Evolutionary conservation across 495 filamentous ascomycete genomes (phyloP), one percentile per base, ranked within the genome.

Genomic region (Penicillium cinerascens): DNA sequence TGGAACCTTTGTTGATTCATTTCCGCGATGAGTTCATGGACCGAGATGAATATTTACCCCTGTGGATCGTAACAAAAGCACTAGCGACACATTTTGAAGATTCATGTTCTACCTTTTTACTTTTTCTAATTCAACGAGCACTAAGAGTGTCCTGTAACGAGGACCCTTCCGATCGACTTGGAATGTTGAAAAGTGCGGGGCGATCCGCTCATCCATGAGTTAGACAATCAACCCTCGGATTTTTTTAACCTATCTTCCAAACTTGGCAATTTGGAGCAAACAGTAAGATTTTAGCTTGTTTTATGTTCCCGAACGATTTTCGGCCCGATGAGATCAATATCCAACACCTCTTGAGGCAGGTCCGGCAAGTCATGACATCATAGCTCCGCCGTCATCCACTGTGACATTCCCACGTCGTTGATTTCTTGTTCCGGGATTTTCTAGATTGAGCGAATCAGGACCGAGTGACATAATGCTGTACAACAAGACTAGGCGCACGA

Each of bases 331-430:
- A 39, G 37, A 20, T 39, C 37, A 39, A 38, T 18, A 4, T 16
- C 18, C 29, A 33, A 13, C 1, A 13, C 22, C 6, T 6, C 22
- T 6, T 4, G 26, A 29, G 4, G 10, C 29, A 33, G 29, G 33
- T 21, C 44, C 0, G 6, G 29, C 10, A 17, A 37, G 44, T 47
- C 44, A 47, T 47, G 44, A 47, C 44, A 35, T 47, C 44, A 47
- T 18, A 2, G 18, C 44, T 37, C 44, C 44, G 44, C 27, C 18
- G 3, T 10, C 27, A 47, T 47, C 44, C 44, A 29, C 18, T 17
- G 7, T 11, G 11, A 13, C 35, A 0, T n/a, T 36, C 4, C 36
- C 36, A 38, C 36, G 36, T 18, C 13, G 15, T 38, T 16, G 5
- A 17, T 5, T 38, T n/a, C 10, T 4, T n/a, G 10, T 38, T 18